Percentiles rank a stretch among this genome's conserved stretches.
Conservation (phyloP, 495 filamentous ascomycete species). For the Xylaria intraflava region DNA sequence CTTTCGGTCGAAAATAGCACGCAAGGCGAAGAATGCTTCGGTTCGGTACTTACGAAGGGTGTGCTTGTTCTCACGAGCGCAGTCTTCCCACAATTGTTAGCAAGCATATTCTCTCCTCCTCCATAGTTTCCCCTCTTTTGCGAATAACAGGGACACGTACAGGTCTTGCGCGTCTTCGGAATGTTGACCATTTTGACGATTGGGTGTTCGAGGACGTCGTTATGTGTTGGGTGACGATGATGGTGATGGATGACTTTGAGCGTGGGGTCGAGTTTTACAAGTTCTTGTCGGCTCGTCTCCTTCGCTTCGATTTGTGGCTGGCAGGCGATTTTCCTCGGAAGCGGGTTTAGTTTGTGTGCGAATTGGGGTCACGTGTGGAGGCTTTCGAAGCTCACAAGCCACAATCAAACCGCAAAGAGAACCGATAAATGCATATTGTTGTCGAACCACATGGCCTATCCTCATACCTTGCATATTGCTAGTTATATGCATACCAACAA, state of each 20-base stretch:
- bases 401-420: not conserved
- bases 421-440: not conserved
- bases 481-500: too few relatives aligned
- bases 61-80: constrained; percentile 37
- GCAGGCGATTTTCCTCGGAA: constrained; percentile 6
- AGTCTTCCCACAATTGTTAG: constrained; percentile 1
- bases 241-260: constrained; percentile 14
- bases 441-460: too few relatives aligned
- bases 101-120: constrained; percentile 1
- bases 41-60: constrained; percentile 46
- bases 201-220: constrained; percentile 12
- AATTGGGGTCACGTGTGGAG: constrained; percentile 8
- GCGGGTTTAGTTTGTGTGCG: constrained; percentile 12
- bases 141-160: not conserved
- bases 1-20: not conserved
- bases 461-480: too few relatives aligned
- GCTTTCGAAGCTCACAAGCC: constrained; percentile 2
- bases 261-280: constrained; percentile 10
- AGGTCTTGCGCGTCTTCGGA: constrained; percentile 35
- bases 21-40: not conserved
- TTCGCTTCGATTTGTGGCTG: constrained; percentile 10
- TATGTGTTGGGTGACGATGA: constrained; percentile 11
- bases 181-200: constrained; percentile 40
- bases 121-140: not conserved
- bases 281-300: constrained; percentile 2